These are phyloP conservation scores for Cyphellophora attinorum DNA, from an alignment of 2,329 filamentous ascomycete species.

Conservation along the genomic window DNA sequence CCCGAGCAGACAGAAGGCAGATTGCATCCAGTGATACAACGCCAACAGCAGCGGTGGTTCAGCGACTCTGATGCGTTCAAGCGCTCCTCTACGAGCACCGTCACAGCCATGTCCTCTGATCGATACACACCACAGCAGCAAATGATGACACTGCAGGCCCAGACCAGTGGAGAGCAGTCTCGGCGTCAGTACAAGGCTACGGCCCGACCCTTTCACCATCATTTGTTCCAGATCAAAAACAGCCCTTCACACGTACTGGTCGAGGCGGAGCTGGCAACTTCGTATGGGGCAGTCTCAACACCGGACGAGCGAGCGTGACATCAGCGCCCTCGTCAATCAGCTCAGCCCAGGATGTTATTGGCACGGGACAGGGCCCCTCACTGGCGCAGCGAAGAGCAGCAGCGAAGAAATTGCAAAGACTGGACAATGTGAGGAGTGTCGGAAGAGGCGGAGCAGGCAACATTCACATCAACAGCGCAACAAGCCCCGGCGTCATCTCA, in stretches of 20 bases:
- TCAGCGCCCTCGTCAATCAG: no score
- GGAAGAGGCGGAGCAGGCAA: conserved; percentile 17
- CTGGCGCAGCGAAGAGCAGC: conserved; percentile 13
- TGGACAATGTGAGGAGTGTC: conserved; percentile 11
- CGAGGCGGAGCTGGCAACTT: conserved; percentile 58
- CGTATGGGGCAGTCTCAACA: conserved; percentile 34
- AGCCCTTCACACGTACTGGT: conserved; percentile 40
- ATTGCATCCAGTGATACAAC: no score
- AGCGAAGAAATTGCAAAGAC: conserved; percentile 12
- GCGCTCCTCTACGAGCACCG: no score
- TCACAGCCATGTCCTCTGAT: no score
- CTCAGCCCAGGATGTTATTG: conserved; percentile 1
- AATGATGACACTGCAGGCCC: no score
- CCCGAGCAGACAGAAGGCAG: no score
- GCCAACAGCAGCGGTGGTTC: no score
- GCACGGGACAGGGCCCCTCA: not conserved
- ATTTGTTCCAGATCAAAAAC: conserved; percentile 6
- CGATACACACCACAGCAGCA: no score
- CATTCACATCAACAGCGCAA: not conserved
- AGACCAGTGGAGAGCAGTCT: no score
- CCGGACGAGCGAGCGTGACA: not conserved
- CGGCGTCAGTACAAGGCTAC: conserved; percentile 3
- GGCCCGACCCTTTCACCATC: conserved; percentile 3
- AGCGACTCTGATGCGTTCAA: no score
- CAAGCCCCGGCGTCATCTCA: no score